Evolutionary conservation across 2,329 filamentous ascomycete species (phyloP).

Genomic region (Zasmidium angulare): DNA sequence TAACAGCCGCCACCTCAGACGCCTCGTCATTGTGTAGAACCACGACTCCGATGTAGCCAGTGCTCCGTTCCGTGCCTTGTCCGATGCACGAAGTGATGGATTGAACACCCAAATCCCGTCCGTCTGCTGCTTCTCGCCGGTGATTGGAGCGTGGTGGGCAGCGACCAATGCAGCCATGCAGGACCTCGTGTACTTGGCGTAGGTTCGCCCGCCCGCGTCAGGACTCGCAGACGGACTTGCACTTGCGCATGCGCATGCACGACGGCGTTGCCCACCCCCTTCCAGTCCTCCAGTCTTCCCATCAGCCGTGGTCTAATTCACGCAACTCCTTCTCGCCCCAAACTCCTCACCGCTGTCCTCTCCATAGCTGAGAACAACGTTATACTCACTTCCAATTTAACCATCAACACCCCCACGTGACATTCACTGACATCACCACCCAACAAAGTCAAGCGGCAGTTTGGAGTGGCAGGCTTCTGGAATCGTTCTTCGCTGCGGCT

Average conservation of each 20-base stretch:
- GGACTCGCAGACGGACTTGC: constrained; percentile 2
- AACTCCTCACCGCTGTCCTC: neutral
- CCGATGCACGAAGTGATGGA: neutral
- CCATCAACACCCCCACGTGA: constrained; percentile 6
- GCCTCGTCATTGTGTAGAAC: neutral
- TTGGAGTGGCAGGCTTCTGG: constrained; percentile 5
- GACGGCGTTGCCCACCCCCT: constrained; percentile 3
- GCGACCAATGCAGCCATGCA: constrained; percentile 3
- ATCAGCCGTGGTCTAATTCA: constrained; percentile 1
- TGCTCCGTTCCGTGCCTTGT: neutral
- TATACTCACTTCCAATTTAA: neutral
- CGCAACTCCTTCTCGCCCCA: neutral
- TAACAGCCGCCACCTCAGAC: neutral
- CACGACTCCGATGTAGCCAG: neutral
- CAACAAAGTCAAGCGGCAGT: neutral
- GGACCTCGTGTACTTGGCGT: constrained; percentile 1
- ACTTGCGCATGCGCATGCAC: constrained; percentile 5
- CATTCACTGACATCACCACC: constrained; percentile 3
- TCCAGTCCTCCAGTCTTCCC: no score
- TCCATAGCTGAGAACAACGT: neutral
- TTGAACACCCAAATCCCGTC: neutral
- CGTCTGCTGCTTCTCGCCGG: neutral
- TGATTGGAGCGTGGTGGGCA: constrained; percentile 4
- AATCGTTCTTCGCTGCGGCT: neutral
- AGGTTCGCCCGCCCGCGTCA: neutral